Conservation (phyloP, 2,329 filamentous ascomycete species). For the Aspergillus sergii region DNA sequence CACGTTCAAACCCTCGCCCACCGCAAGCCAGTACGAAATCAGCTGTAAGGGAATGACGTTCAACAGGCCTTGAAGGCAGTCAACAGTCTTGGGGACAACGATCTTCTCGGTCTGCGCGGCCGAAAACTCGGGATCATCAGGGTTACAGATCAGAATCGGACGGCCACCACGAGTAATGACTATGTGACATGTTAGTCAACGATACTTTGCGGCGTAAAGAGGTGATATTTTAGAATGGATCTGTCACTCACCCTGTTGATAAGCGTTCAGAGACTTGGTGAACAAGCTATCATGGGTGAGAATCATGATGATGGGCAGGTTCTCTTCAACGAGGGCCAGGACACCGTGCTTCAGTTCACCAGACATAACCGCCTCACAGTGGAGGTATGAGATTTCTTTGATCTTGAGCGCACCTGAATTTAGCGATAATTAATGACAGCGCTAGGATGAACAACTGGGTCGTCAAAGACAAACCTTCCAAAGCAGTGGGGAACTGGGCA, state of each 20-base stretch:
- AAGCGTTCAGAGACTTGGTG: conserved; percentile 98
- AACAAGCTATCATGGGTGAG: conserved; percentile 95
- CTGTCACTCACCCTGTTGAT: conserved; percentile 77
- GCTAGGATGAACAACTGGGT: no score
- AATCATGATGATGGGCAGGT: conserved; percentile 99
- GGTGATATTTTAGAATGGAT: no score
- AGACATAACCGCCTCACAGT: conserved; percentile 99
- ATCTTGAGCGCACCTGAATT: conserved; percentile 83
- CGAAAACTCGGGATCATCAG: conserved; percentile 84
- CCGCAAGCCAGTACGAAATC: conserved; percentile 98
- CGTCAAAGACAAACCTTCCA: conserved; percentile 65
- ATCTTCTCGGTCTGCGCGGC: conserved; percentile 91
- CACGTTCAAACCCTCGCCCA: conserved; percentile 93
- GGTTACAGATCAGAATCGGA: conserved; percentile 98
- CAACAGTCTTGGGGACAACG: conserved; percentile 93
- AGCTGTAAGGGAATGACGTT: conserved; percentile 98
- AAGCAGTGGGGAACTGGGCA: conserved; percentile 89
- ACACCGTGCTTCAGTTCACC: conserved; percentile 99
- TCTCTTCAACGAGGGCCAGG: conserved; percentile 94
- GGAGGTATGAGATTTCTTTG: conserved; percentile 99
- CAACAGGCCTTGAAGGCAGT: conserved; percentile 91
- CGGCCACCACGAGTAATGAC: conserved; percentile 95
- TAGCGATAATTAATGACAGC: not conserved
- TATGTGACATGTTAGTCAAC: conserved; percentile 45
- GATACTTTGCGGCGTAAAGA: not conserved